Base-by-base conservation (phyloP, 179 eudicot genomes). In the Patellifolia procumbens region DNA sequence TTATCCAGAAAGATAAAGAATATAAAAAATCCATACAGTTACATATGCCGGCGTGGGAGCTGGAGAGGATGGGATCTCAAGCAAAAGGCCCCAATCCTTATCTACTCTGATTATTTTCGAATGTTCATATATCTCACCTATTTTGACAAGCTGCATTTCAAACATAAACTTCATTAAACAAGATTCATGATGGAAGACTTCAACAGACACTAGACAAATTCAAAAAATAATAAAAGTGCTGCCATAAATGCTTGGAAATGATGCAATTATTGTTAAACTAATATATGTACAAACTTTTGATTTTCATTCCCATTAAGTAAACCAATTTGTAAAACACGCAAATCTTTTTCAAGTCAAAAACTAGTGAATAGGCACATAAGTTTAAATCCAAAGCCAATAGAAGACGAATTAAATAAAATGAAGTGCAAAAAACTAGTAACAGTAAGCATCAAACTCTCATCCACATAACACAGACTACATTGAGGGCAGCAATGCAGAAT, bases 41-140 rank as follows among this genome's bases (percentile, higher is more conserved):
- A 95, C 99, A 84, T 88, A 91, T 56, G 96, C 91, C 70, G 99
- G 99, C 51, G 97, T 88, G 55, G 96, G 88, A 78, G 79, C 80
- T 71, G 98, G 97, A 73, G 45, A 46, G 15, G 91, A 85, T 32
- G 98, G 97, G 29, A 95, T 68, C 86, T 89, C 92, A 81, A 95
- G 91, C 84, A 95, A 84, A 84, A 95, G 83, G 53, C 99, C 99
- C 26, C 84, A 74, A 52, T 91, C 93, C 79, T 72, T 89, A 81
- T 93, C 99, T 75, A 95, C 82, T 82, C 98, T 83, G 60, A 91
- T 63, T 32, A 95, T 88, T 77, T 91, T 91, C 11, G 95, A 88
- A 73, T 86, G 78, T 59, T 93, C 97, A 80, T 86, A 91, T 70
- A 93, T 91, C 75, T 91, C 96, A 60, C 99, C 99, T 45, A 87